Evolutionary conservation across 2,329 filamentous ascomycete species (phyloP).

Genomic region (Rhynchosporium secalis): DNA sequence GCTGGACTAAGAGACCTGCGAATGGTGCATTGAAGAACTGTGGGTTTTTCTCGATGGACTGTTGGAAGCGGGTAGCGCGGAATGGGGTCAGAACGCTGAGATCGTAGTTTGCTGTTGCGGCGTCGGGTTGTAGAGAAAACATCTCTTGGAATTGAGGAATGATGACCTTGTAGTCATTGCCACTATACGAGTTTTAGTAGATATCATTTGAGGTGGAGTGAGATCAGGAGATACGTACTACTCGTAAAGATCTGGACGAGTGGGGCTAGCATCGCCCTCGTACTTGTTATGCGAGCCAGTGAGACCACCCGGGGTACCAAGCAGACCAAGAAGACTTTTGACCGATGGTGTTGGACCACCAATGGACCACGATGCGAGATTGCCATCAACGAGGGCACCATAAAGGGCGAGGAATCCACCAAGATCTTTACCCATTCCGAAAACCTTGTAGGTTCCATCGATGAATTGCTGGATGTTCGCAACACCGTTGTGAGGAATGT

Average conservation of each 20-base stretch:
- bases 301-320: slow-evolving; percentile 49
- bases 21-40: slow-evolving; percentile 52
- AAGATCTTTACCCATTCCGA: slow-evolving; percentile 47
- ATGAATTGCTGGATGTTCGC: slow-evolving; percentile 38
- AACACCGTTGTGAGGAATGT: slow-evolving; percentile 38
- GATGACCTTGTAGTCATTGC: slow-evolving; percentile 52
- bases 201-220: not conserved
- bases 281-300: slow-evolving; percentile 54
- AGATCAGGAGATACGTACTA: slow-evolving; percentile 13
- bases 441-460: slow-evolving; percentile 41
- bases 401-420: slow-evolving; percentile 44
- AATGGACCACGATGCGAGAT: slow-evolving; percentile 53
- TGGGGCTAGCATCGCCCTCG: slow-evolving; percentile 54
- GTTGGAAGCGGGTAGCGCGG: slow-evolving; percentile 42
- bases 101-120: slow-evolving; percentile 40
- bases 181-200: slow-evolving; percentile 25
- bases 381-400: slow-evolving; percentile 49
- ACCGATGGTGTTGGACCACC: slow-evolving; percentile 44
- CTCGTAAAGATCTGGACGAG: slow-evolving; percentile 53
- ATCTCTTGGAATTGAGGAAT: slow-evolving; percentile 53
- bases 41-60: slow-evolving; percentile 52
- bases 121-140: slow-evolving; percentile 44
- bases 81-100: slow-evolving; percentile 44
- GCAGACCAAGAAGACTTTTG: slow-evolving; percentile 23
- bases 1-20: slow-evolving; percentile 27